These are phyloP conservation scores for Citrus reticulata DNA, from an alignment of 345 rosid genomes.

Conservation along the genomic window DNA sequence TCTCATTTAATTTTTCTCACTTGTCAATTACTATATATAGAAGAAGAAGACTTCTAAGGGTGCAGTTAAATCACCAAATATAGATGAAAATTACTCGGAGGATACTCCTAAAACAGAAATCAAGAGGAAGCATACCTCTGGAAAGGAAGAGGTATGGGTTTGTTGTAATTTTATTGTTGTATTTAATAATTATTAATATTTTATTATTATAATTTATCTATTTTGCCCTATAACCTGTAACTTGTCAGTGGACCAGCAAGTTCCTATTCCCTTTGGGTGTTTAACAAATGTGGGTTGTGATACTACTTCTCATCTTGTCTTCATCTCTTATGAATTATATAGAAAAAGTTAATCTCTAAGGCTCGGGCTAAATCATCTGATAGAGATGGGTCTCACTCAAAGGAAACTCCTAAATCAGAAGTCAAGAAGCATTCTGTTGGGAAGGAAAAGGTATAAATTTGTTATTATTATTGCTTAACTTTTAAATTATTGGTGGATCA, in stretches of 20 bases:
- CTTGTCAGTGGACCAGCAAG: not conserved
- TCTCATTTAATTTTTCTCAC: not conserved
- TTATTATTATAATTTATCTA: too few relatives aligned
- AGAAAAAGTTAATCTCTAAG: not conserved
- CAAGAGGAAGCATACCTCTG: constrained; percentile 33
- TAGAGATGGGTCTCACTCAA: constrained; percentile 20
- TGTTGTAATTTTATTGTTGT: not conserved
- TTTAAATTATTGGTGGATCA: constrained; percentile 3
- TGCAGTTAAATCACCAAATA: constrained; percentile 4
- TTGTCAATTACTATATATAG: not conserved
- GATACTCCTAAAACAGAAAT: constrained; percentile 35
- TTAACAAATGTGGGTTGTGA: not conserved
- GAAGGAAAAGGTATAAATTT: constrained; percentile 40
- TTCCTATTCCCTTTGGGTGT: not conserved
- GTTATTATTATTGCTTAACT: not conserved
- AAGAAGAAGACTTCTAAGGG: not conserved
- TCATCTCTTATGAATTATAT: not conserved
- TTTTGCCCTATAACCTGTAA: not conserved
- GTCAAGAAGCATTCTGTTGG: constrained; percentile 29
- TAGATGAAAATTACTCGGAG: constrained; percentile 23
- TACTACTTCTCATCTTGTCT: not conserved
- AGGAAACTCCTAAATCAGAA: constrained; percentile 36
- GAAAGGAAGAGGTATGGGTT: constrained; percentile 41
- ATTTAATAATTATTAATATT: too few relatives aligned
- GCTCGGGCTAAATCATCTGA: not conserved